phyloP scores from a whole-genome alignment of 352 stramenopile species.

The Pythium grandisporangium region DNA sequence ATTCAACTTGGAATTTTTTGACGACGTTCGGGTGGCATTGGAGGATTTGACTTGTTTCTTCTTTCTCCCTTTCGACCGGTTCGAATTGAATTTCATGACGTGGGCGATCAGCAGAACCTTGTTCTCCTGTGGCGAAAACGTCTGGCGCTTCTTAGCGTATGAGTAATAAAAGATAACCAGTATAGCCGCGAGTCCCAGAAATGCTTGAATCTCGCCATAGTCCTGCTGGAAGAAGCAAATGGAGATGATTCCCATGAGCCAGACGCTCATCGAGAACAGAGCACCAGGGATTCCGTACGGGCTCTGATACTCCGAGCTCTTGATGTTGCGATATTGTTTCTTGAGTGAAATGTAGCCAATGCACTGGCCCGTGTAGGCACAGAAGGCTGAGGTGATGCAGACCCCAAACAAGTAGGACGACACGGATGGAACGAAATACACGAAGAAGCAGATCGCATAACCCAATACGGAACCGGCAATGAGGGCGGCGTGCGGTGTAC shows the following conservation, averaged over 20 bases:
- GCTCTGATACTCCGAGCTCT: slow-evolving; percentile 4
- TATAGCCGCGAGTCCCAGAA: slow-evolving; percentile 4
- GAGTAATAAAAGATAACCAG: slow-evolving; percentile 8
- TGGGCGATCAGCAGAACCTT: slow-evolving; percentile 10
- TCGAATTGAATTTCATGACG: slow-evolving; percentile 13
- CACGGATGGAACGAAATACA: slow-evolving; percentile 6
- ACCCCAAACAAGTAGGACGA: slow-evolving; percentile 7
- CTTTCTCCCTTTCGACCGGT: slow-evolving; percentile 2
- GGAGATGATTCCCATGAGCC: slow-evolving; percentile 1
- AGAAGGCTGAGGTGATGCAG: slow-evolving; percentile 10
- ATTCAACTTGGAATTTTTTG: slow-evolving; percentile 3
- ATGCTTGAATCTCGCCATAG: slow-evolving; percentile 1
- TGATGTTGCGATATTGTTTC: slow-evolving; percentile 10
- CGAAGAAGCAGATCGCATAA: slow-evolving; percentile 12
- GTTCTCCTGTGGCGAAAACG: slow-evolving; percentile 15
- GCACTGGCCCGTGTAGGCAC: slow-evolving; percentile 16
- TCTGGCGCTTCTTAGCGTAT: slow-evolving; percentile 13
- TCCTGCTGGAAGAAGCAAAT: slow-evolving; percentile 9
- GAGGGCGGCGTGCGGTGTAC: slow-evolving; percentile 3
- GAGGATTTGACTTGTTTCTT: slow-evolving; percentile 2
- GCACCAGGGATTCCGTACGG: slow-evolving; percentile 11
- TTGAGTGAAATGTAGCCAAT: slow-evolving; percentile 22
- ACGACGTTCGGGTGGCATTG: background rate
- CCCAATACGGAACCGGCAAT: slow-evolving; percentile 3
- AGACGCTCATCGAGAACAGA: slow-evolving; percentile 9